A percentile compares a stretch with the other conserved stretches of the same genome.
Evolutionary conservation across 2,329 filamentous ascomycete species (phyloP).

Genomic region (Exophiala aquamarina): DNA sequence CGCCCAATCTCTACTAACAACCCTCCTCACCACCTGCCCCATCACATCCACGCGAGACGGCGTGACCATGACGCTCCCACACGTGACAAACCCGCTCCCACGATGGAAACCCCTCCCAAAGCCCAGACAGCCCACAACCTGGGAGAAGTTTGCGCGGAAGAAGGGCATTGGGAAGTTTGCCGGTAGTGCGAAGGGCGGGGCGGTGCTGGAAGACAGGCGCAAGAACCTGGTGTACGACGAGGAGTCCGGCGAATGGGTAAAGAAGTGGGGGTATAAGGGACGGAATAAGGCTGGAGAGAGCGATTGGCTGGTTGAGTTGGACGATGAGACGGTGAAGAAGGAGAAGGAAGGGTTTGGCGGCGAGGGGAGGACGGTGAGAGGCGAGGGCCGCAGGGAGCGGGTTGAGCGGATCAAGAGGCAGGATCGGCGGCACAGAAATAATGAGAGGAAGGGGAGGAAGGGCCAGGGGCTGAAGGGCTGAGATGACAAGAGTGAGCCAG

Average conservation of each 20-base stretch:
- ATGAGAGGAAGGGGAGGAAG: conserved; percentile 49
- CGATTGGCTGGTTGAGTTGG: conserved; percentile 91
- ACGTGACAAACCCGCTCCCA: conserved; percentile 58
- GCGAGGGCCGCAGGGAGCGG: conserved; percentile 66
- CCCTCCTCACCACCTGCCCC: conserved; percentile 84
- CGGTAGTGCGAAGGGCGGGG: conserved; percentile 51
- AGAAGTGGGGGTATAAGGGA: conserved; percentile 92
- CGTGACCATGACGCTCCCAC: conserved; percentile 77
- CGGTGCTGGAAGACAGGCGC: conserved; percentile 61
- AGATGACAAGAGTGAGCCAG: not conserved
- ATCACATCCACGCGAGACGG: conserved; percentile 67
- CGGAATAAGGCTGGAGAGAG: conserved; percentile 80
- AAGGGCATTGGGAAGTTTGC: conserved; percentile 89
- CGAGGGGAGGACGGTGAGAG: conserved; percentile 59
- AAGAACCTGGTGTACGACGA: conserved; percentile 82
- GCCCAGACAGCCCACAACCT: conserved; percentile 82
- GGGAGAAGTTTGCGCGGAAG: conserved; percentile 94
- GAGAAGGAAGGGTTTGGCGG: conserved; percentile 54
- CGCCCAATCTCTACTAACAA: conserved; percentile 89
- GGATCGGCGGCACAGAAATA: conserved; percentile 68
- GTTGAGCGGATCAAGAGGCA: conserved; percentile 64
- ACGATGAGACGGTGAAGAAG: conserved; percentile 71
- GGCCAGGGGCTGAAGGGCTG: conserved; percentile 5
- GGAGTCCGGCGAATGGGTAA: conserved; percentile 80
- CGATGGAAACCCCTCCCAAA: conserved; percentile 89